Conservation (phyloP, 1,139 yeast genomes). For the Chernovozyma sophiae-reginae region DNA sequence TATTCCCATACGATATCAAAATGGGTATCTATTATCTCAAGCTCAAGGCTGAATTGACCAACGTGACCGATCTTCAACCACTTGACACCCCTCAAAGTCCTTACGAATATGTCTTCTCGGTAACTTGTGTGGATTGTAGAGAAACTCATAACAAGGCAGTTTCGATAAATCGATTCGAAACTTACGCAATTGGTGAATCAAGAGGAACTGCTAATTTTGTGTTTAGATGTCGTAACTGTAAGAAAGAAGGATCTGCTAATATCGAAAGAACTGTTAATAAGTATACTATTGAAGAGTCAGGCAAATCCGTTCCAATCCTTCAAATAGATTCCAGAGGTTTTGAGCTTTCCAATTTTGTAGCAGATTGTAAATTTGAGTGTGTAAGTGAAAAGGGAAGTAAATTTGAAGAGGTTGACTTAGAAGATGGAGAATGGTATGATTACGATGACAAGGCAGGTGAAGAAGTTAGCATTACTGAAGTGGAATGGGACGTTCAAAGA, state of each 20-base stretch:
- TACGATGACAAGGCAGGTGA: constrained; percentile 81
- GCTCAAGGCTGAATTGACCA: constrained; percentile 56
- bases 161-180: constrained; percentile 60
- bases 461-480: constrained; percentile 79
- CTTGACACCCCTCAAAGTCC: constrained; percentile 58
- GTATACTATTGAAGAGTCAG: constrained; percentile 25
- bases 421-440: constrained; percentile 90
- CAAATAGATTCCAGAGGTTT: constrained; percentile 85
- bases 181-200: constrained; percentile 62
- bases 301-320: constrained; percentile 42
- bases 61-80: constrained; percentile 63
- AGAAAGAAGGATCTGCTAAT: constrained; percentile 37
- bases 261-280: constrained; percentile 31
- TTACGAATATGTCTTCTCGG: constrained; percentile 68
- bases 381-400: constrained; percentile 50
- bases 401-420: constrained; percentile 65
- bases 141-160: constrained; percentile 75
- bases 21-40: constrained; percentile 46
- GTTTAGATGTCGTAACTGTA: constrained; percentile 70
- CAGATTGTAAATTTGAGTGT: constrained; percentile 66
- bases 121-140: constrained; percentile 77
- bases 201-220: constrained; percentile 84
- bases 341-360: constrained; percentile 64
- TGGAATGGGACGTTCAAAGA: constrained; percentile 47
- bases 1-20: no score